Evolutionary conservation across 2,329 filamentous ascomycete genomes (phyloP), one percentile per base, ranked within the genome.

Genomic region (Didymella pomorum): DNA sequence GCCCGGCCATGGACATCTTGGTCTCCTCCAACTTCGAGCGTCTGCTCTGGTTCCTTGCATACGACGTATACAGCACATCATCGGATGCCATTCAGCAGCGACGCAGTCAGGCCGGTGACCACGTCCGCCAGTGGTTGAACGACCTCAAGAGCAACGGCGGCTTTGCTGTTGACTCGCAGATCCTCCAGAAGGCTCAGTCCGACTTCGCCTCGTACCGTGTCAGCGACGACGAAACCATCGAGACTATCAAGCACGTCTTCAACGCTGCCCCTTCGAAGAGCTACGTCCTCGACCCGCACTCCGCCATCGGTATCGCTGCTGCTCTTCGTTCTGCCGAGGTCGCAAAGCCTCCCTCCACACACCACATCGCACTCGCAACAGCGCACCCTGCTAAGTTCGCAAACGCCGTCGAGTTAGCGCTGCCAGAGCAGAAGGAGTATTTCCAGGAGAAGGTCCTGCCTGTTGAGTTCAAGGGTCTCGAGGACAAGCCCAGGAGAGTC

Each of bases 1-100:
- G 90, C 68, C 95, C 95, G 0, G 95, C 95, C 44, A 98, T 99
- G 95, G 95, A 99, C 77, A 98, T 98, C 65, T 83, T 98, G 3
- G 93, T 98, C 12, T 94, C 90, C 23, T 95, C 90, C 76, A 99
- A 99, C 82, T 98, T 99, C 75, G 95, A 99, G 83, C 87, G 95
- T 29, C 83, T 99, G 5, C 84, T 99, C 11, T 98, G 94, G 94
- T 97, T 92, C 82, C 82, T 98, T 26, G 89, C 92, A 1, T 91
- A 92, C 79, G 68, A 73, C 33, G 73, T 76, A 3, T 76, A 75
- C 63, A 75, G 68, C 67, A 70, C 74, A 33, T 77, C 77, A 52
- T 76, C 78, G 18, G 68, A 72, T 21, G 67, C 73, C 14, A 73
- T 79, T 6, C 78, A 80, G 8, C 76, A 81, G 60, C 76, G 79